Evolutionary conservation across 768 basidiomycete species (phyloP).

Genomic region (Phlebiopsis gigantea): DNA sequence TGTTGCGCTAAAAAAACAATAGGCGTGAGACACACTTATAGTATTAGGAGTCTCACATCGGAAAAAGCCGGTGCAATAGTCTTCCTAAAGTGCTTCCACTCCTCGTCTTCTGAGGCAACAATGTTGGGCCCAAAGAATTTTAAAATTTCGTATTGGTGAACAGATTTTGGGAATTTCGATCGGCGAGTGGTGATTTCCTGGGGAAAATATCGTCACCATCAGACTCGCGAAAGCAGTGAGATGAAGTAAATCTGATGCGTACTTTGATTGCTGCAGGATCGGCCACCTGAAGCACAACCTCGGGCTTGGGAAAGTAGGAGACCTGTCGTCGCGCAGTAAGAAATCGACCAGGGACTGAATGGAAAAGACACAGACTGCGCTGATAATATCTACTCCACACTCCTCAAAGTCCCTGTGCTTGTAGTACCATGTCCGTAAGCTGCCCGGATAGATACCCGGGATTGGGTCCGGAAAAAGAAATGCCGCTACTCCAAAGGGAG

Average conservation of each 20-base stretch:
- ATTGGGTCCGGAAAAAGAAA: slow-evolving; percentile 14
- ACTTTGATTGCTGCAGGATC: neutral
- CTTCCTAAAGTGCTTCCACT: slow-evolving; percentile 62
- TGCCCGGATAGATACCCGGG: slow-evolving; percentile 15
- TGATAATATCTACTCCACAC: slow-evolving; percentile 16
- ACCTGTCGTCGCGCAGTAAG: neutral
- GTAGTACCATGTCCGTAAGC: slow-evolving; percentile 5
- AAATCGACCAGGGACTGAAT: neutral
- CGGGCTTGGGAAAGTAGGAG: neutral
- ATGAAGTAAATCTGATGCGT: too few relatives aligned
- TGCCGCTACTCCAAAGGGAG: neutral
- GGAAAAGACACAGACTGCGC: slow-evolving; percentile 9
- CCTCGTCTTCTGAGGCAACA: slow-evolving; percentile 54
- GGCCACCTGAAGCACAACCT: neutral
- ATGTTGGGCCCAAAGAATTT: slow-evolving; percentile 55
- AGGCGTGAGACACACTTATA: neutral
- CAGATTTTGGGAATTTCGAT: slow-evolving; percentile 51
- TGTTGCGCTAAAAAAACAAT: slow-evolving; percentile 23
- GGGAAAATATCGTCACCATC: neutral
- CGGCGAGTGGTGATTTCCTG: slow-evolving; percentile 47
- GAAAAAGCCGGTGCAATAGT: slow-evolving; percentile 58
- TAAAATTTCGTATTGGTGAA: slow-evolving; percentile 39
- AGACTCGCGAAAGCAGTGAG: neutral
- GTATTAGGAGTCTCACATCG: slow-evolving; percentile 32
- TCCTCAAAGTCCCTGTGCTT: slow-evolving; percentile 17